Conservation (phyloP, 2,329 filamentous ascomycete genomes). For the Fusarium graminum region DNA sequence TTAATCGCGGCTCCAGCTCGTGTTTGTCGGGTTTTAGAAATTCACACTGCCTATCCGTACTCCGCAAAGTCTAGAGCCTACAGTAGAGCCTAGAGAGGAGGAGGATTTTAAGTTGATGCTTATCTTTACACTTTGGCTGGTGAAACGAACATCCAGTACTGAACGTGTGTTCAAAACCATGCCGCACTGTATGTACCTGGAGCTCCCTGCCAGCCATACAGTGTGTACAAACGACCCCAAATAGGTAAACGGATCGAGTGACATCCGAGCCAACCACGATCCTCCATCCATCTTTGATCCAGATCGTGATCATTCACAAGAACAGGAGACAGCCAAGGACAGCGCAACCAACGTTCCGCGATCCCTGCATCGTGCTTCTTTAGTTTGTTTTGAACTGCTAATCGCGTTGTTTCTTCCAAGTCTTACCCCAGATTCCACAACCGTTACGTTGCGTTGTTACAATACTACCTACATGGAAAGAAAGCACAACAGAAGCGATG, state of each 20-base stretch:
- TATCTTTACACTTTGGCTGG: slow-evolving; percentile 16
- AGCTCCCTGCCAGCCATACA: slow-evolving; percentile 3
- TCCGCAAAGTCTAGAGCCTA: no score
- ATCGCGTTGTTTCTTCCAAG: slow-evolving; percentile 7
- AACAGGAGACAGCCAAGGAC: slow-evolving; percentile 8
- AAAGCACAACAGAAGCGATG: neutral
- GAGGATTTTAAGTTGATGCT: slow-evolving; percentile 18
- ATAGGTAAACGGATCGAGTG: slow-evolving; percentile 22
- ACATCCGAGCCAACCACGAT: slow-evolving; percentile 37
- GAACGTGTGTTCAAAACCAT: no score
- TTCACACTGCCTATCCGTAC: no score
- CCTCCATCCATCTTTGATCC: slow-evolving; percentile 27
- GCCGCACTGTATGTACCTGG: slow-evolving; percentile 29
- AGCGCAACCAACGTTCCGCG: slow-evolving; percentile 23
- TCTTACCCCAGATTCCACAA: slow-evolving; percentile 40
- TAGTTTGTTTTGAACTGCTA: slow-evolving; percentile 25
- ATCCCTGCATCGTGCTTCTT: slow-evolving; percentile 34
- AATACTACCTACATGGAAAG: slow-evolving; percentile 12
- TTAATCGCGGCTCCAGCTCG: neutral
- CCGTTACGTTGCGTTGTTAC: slow-evolving; percentile 24
- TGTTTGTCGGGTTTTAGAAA: slow-evolving; percentile 6
- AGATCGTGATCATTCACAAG: slow-evolving; percentile 37
- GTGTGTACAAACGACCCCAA: slow-evolving; percentile 13
- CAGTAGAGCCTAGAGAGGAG: no score
- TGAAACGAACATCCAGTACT: no score